Percentiles rank a stretch among this genome's conserved stretches.
These are phyloP conservation scores for Massariosphaeria phaeospora DNA, from an alignment of 495 filamentous ascomycete species.

Conservation along the genomic window DNA sequence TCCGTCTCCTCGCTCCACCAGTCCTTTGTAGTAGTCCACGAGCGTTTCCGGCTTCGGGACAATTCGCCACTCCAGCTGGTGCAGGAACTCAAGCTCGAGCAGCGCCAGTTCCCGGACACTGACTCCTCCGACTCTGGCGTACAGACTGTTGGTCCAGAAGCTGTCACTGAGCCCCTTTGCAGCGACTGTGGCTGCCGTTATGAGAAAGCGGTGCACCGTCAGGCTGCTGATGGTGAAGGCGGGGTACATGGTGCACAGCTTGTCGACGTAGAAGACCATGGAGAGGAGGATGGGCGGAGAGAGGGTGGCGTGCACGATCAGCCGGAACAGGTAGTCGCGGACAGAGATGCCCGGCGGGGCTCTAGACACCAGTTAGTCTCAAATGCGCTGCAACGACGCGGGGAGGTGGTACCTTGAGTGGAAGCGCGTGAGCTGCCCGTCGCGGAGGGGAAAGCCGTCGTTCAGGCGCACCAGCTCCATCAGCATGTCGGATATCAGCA, in stretches of 20 bases:
- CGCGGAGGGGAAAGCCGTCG: constrained; percentile 77
- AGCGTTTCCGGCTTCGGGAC: constrained; percentile 90
- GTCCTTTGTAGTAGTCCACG: constrained; percentile 83
- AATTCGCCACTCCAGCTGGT: constrained; percentile 90
- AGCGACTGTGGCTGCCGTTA: constrained; percentile 90
- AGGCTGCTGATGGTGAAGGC: constrained; percentile 91
- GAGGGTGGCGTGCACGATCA: constrained; percentile 90
- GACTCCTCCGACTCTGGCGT: constrained; percentile 89
- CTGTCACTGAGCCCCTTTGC: constrained; percentile 93
- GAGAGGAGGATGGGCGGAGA: constrained; percentile 93
- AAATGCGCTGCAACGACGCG: background rate
- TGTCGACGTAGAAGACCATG: constrained; percentile 99
- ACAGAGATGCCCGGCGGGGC: constrained; percentile 93
- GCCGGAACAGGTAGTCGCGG: constrained; percentile 80
- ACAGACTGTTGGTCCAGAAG: constrained; percentile 96
- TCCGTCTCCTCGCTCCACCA: constrained; percentile 66
- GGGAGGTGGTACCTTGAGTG: constrained; percentile 67
- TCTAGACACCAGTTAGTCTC: constrained; percentile 41
- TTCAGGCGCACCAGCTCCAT: constrained; percentile 90
- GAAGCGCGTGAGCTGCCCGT: constrained; percentile 83
- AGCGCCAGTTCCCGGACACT: constrained; percentile 81
- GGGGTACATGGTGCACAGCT: constrained; percentile 84
- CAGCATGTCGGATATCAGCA: constrained; percentile 90
- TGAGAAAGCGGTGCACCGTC: constrained; percentile 95
- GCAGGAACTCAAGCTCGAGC: constrained; percentile 90